Base-by-base conservation (phyloP, 169 alveolate genomes). In the Eimeria tenella region DNA sequence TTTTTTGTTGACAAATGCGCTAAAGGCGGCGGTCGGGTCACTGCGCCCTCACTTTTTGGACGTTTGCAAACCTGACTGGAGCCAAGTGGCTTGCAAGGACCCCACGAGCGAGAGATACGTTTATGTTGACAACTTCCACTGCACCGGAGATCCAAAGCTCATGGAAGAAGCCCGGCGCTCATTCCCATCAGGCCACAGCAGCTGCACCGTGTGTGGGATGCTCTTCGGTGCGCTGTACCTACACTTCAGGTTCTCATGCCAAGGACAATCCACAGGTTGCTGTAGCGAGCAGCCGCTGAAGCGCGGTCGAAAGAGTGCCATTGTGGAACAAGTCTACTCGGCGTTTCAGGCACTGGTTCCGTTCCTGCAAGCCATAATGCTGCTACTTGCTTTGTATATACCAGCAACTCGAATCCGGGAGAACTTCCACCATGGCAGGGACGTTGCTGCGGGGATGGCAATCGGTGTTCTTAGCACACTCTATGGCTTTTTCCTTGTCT, bases 11-110 rank as follows among this genome's bases (percentile, higher is more conserved):
- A 65, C 74, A 7, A 65, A 65, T 19, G 17, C 42, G 17, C 17
- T 65, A 15, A 65, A 65, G 21, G 74, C 74, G 21, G 74, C 74
- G 17, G 93, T 86, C 9, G 93, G 93, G 23, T 55, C 82, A 9
- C 82, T 86, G 53, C 77, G 93, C 49, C 93, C 93, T 23, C 93
- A 86, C 63, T 86, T 86, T 53, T 68, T 86, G 23, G 73, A 7
- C 8, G 93, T 65, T 3, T 86, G 93, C 68, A 56, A n/a, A 49
- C 93, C 93, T 7, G 93, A 86, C 93, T 86, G 93, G 93, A 42
- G 42, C 7, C 11, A 52, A 5, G 71, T 86, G 19, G 4, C 70
- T 11, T 86, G 93, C 65, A 86, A 63, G 49, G 93, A 86, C 79
- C 13, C 70, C 55, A 86, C 53, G 21, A 82, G 93, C 50, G 25